Percentiles rank a stretch among this genome's conserved stretches.
phyloP scores from a whole-genome alignment of 148 eudicot genomes.

The Gaultheria prostrata region DNA sequence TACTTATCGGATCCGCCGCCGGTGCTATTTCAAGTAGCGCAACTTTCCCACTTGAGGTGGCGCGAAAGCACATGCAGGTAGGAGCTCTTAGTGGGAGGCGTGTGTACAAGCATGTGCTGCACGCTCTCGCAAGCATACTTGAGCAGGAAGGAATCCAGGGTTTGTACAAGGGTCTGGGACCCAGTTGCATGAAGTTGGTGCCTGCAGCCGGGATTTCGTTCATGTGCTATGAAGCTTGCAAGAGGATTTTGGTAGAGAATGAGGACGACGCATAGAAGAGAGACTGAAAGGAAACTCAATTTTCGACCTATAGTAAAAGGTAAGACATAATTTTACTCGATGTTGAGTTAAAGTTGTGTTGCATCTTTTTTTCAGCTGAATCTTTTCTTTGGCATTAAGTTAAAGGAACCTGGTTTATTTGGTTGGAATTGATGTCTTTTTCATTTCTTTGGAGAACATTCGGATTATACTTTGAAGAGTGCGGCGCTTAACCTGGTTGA shows the following conservation, averaged over 20 bases:
- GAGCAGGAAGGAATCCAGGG: conserved; percentile 80
- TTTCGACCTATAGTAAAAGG: no score
- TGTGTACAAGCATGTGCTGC: conserved; percentile 75
- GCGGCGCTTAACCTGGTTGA: background rate
- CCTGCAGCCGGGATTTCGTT: conserved; percentile 99
- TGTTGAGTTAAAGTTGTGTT: no score
- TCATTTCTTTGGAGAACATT: background rate
- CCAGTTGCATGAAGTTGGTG: conserved; percentile 85
- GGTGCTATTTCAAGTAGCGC: conserved; percentile 93
- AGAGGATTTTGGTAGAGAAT: conserved; percentile 81
- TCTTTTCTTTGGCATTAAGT: background rate
- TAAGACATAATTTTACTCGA: background rate
- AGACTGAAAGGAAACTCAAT: background rate
- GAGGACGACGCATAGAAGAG: conserved; percentile 53
- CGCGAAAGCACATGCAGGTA: conserved; percentile 93
- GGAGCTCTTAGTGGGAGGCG: conserved; percentile 78
- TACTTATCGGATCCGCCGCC: conserved; percentile 88
- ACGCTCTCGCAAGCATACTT: conserved; percentile 71
- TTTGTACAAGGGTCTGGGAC: conserved; percentile 81
- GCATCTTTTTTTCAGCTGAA: background rate
- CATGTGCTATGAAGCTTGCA: conserved; percentile 97
- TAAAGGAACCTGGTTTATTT: background rate
- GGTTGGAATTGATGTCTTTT: background rate
- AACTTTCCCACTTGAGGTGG: conserved; percentile 94
- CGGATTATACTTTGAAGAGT: background rate